Base-by-base conservation (phyloP, 805 yeast genomes). In the Yarrowia sp. region DNA sequence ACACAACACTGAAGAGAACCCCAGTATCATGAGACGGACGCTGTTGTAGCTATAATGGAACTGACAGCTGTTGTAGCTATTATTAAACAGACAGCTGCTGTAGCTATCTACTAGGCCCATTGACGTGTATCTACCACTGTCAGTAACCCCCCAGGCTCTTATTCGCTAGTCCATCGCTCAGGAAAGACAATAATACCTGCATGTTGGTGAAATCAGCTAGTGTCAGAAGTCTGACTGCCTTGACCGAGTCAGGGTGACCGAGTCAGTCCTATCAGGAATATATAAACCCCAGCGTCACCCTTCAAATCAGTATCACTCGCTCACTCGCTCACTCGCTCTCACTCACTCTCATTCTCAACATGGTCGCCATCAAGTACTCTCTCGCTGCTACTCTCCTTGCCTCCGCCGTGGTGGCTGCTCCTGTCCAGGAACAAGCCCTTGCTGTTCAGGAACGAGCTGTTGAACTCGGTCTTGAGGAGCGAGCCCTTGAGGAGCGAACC, bases 281-380 rank as follows among this genome's bases (percentile, higher is more conserved):
- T n/a, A 48, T 48, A 48, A 32, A 38, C 38, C 8, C 22, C 26
- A 5, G 14, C 12, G 0, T 12, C 7, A 26, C 40, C 32, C 26
- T 17, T 46, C 26, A 17, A 28, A 8, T 30, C 26, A 21, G 38
- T 28, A 48, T 48, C 58, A 28, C 58, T 21, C n/a, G n/a, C n/a
- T n/a, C n/a, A n/a, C n/a, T n/a, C n/a, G n/a, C n/a, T n/a, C n/a
- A n/a, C n/a, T n/a, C n/a, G n/a, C n/a, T n/a, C n/a, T 4, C 30
- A 38, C 32, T 8, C 30, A 26, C 30, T 26, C 30, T 26, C 30
- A 26, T 8, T 26, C 30, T 22, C 17, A 22, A 51, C 58, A 51
- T 51, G 58, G 58, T 51, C 41, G 28, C 58, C n/a, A 35, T 35
- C 58, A 51, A 51, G 32, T 51, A 51, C 58, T 22, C 58, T 22